Conservation (phyloP, 202 grass and related monocot genomes). For the Hordeum pubiflorum region DNA sequence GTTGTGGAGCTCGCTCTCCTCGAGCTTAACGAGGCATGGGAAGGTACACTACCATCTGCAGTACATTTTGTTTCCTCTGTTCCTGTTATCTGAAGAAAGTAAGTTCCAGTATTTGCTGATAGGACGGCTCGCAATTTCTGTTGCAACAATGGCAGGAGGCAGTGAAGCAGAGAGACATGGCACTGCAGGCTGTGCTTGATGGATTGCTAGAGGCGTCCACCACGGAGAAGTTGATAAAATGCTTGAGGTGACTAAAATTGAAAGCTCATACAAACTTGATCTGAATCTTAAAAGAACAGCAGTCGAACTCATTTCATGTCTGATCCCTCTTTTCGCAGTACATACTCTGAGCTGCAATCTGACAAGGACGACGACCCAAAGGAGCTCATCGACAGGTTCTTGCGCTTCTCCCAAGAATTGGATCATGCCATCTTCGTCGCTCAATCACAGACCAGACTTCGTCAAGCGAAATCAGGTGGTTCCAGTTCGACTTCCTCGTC, state of each 20-base stretch:
- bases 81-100: not conserved
- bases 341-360: slow-evolving; percentile 64
- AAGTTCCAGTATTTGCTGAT: not conserved
- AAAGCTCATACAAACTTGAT: not conserved
- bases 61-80: not conserved
- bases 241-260: slow-evolving; percentile 41
- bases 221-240: slow-evolving; percentile 68
- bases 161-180: slow-evolving; percentile 62
- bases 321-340: slow-evolving; percentile 26
- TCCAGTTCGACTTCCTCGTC: slow-evolving; percentile 14
- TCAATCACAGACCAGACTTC: slow-evolving; percentile 47
- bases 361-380: slow-evolving; percentile 71
- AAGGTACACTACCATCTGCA: slow-evolving; percentile 40
- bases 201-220: slow-evolving; percentile 71
- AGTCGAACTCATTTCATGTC: not conserved
- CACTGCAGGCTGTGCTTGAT: slow-evolving; percentile 60
- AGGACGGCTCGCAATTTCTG: not conserved
- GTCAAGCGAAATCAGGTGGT: slow-evolving; percentile 16
- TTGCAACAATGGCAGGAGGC: slow-evolving; percentile 40
- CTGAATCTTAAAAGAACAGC: not conserved
- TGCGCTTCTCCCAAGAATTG: slow-evolving; percentile 60
- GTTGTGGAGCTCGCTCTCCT: slow-evolving; percentile 50
- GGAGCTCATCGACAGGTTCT: slow-evolving; percentile 53
- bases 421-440: slow-evolving; percentile 49
- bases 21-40: slow-evolving; percentile 51